phyloP scores from a whole-genome alignment of 495 filamentous ascomycete species.

The Apiosordaria backusii region DNA sequence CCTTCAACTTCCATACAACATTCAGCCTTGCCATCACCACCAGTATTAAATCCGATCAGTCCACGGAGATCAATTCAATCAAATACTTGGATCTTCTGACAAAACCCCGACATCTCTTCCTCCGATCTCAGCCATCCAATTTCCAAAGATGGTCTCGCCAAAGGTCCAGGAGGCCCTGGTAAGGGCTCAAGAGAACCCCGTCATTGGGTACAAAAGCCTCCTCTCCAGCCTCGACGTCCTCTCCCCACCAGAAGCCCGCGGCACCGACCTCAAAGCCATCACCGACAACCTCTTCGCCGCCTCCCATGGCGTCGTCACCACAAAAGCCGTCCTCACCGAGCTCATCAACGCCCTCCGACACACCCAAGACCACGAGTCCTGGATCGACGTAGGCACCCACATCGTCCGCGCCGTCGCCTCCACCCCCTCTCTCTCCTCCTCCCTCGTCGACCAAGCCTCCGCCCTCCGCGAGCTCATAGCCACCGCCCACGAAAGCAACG shows the following conservation, averaged over 20 bases:
- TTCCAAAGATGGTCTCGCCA: constrained; percentile 26
- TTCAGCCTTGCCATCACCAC: not conserved
- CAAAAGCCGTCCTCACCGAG: constrained; percentile 64
- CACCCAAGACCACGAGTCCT: constrained; percentile 54
- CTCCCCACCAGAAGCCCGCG: constrained; percentile 52
- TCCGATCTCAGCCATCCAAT: not conserved
- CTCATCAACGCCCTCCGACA: constrained; percentile 60
- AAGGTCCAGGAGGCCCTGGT: constrained; percentile 49
- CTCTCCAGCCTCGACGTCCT: constrained; percentile 59
- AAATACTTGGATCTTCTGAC: not conserved
- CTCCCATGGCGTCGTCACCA: constrained; percentile 68
- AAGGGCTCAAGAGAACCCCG: constrained; percentile 46
- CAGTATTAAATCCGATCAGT: not conserved
- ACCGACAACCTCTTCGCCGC: constrained; percentile 65
- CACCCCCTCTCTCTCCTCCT: constrained; percentile 46
- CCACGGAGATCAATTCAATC: not conserved
- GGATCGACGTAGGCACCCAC: constrained; percentile 67
- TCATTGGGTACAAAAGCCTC: constrained; percentile 61
- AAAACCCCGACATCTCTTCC: not conserved
- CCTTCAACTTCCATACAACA: not conserved
- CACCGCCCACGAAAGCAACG: constrained; percentile 73
- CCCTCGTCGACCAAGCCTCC: constrained; percentile 80
- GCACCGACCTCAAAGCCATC: constrained; percentile 66
- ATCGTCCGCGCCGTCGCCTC: constrained; percentile 61
- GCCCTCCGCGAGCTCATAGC: constrained; percentile 77